These are phyloP conservation scores for Ulota crispa DNA, from an alignment of 225 moss, liverwort and hornwort genomes.

Conservation along the genomic window DNA sequence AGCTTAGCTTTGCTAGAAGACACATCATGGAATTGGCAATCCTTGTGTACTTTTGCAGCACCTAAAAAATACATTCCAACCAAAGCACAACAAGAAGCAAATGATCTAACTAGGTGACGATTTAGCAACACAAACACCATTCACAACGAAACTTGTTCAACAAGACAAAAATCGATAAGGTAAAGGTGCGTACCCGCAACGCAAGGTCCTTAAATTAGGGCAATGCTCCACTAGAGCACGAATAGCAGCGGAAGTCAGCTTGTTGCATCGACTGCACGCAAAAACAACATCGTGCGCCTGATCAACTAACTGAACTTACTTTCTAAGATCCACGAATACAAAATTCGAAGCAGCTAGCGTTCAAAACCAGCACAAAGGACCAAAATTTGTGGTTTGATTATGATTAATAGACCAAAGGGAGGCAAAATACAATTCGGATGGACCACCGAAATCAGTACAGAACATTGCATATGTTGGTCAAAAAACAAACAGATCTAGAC, in stretches of 20 bases:
- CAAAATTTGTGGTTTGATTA: background rate
- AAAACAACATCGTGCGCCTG: conserved; percentile 15
- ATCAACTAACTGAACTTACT: background rate
- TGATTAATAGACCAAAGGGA: background rate
- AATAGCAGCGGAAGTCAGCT: conserved; percentile 68
- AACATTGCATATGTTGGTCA: background rate
- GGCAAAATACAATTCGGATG: background rate
- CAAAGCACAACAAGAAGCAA: background rate
- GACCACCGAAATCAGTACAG: background rate
- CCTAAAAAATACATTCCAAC: background rate
- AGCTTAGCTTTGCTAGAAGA: background rate
- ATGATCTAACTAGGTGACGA: background rate
- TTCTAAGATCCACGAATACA: background rate
- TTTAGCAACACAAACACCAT: background rate
- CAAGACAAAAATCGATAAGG: background rate
- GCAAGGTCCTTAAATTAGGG: conserved; percentile 75
- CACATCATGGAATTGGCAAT: background rate
- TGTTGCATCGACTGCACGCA: conserved; percentile 75
- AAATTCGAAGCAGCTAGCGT: background rate
- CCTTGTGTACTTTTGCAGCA: background rate
- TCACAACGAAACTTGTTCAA: background rate
- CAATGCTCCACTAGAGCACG: conserved; percentile 80
- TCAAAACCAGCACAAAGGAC: background rate
- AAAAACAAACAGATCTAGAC: background rate
- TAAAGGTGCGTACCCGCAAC: conserved; percentile 68